These are phyloP conservation scores for Microcyclospora tardicrescens DNA, from an alignment of 2,329 filamentous ascomycete species.

Conservation along the genomic window DNA sequence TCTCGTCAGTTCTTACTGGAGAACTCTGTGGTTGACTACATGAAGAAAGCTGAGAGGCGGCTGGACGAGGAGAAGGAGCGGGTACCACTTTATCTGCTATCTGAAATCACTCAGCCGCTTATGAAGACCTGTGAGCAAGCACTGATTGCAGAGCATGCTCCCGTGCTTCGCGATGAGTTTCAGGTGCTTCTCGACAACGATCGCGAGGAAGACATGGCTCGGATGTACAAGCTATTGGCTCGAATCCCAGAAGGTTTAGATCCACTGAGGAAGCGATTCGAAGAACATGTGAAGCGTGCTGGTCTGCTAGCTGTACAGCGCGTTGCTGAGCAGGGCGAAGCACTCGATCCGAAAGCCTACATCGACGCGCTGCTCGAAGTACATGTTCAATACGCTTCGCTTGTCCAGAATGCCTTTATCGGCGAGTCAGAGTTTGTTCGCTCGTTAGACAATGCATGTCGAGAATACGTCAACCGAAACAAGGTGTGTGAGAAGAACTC, in stretches of 20 bases:
- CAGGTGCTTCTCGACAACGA: constrained; percentile 88
- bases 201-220: constrained; percentile 83
- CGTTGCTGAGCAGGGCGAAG: constrained; percentile 75
- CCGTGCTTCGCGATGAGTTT: constrained; percentile 85
- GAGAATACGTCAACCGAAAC: constrained; percentile 96
- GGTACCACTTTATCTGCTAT: constrained; percentile 80
- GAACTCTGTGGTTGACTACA: constrained; percentile 96
- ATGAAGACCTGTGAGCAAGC: constrained; percentile 82
- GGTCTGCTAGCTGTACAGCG: constrained; percentile 82
- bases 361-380: constrained; percentile 91
- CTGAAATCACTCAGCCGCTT: constrained; percentile 71
- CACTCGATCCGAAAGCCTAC: constrained; percentile 89
- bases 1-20: constrained; percentile 90
- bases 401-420: constrained; percentile 85
- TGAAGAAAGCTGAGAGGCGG: constrained; percentile 94
- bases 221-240: constrained; percentile 88
- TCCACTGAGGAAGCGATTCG: constrained; percentile 73
- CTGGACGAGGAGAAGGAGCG: constrained; percentile 89
- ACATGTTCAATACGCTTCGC: constrained; percentile 79
- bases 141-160: constrained; percentile 77
- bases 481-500: constrained; percentile 88
- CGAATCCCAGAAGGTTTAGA: constrained; percentile 86
- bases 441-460: constrained; percentile 89
- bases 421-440: constrained; percentile 95
- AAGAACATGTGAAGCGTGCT: constrained; percentile 82